Evolutionary conservation across 116 monocot genomes (phyloP).

Genomic region (Cymodocea nodosa): DNA sequence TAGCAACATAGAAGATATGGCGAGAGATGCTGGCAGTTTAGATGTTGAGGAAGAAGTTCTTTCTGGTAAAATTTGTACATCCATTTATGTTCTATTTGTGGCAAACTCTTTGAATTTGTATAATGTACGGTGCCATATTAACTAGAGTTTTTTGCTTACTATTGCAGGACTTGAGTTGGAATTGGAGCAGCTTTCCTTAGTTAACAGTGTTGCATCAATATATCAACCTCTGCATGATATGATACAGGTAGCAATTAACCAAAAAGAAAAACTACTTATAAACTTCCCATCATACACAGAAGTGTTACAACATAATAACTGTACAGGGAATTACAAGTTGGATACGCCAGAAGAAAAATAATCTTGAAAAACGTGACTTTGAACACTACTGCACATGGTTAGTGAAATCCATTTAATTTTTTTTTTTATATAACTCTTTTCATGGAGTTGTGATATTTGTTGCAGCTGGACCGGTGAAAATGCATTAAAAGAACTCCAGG

Average conservation of each 20-base stretch:
- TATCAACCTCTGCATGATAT: conserved; percentile 83
- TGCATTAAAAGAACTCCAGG: conserved; percentile 64
- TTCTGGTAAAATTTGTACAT: conserved; percentile 27
- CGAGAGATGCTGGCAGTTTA: conserved; percentile 82
- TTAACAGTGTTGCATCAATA: conserved; percentile 29
- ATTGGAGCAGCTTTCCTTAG: conserved; percentile 46
- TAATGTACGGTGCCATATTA: not conserved
- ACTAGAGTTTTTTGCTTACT: not conserved
- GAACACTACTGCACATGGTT: conserved; percentile 76
- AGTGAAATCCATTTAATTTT: conserved; percentile 20
- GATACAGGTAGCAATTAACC: conserved; percentile 44
- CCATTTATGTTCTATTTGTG: not conserved
- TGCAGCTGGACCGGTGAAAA: conserved; percentile 88
- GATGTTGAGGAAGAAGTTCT: conserved; percentile 86
- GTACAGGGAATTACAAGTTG: conserved; percentile 74
- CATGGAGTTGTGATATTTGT: not conserved
- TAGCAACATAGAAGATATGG: conserved; percentile 94
- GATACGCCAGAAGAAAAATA: conserved; percentile 46
- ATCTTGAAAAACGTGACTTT: conserved; percentile 61
- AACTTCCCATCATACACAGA: not conserved
- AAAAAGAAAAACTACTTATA: not conserved
- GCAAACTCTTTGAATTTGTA: not conserved
- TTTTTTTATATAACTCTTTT: not conserved
- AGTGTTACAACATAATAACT: not conserved
- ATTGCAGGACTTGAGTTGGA: conserved; percentile 57